phyloP scores from a whole-genome alignment of 148 eudicot species.

The Camellia lanceoleosa region DNA sequence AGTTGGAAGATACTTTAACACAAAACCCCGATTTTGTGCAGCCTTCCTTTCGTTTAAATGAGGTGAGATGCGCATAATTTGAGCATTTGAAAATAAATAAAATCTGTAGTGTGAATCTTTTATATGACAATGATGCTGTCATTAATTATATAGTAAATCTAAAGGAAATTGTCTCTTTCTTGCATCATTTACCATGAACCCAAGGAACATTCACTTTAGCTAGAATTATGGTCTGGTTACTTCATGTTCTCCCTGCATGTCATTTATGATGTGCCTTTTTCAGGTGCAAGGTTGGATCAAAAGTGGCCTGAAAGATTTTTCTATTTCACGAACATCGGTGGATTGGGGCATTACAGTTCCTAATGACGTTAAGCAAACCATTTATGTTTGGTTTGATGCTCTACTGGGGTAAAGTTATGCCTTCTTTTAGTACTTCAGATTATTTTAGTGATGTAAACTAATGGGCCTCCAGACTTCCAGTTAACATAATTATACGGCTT shows the following conservation, averaged over 20 bases:
- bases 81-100: not conserved
- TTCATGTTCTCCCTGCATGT: slow-evolving; percentile 7
- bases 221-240: not conserved
- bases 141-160: not conserved
- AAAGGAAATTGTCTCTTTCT: slow-evolving; percentile 1
- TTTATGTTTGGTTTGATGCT: slow-evolving; percentile 79
- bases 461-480: not conserved
- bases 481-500: not conserved
- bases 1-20: slow-evolving; percentile 60
- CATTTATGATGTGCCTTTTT: slow-evolving; percentile 6
- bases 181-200: not conserved
- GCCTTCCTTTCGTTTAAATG: slow-evolving; percentile 82
- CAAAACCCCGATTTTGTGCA: slow-evolving; percentile 81
- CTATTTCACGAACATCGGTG: slow-evolving; percentile 56
- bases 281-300: slow-evolving; percentile 64
- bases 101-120: not conserved
- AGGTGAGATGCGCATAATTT: slow-evolving; percentile 47
- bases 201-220: not conserved
- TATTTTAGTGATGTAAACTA: not conserved
- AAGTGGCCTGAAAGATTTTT: slow-evolving; percentile 57
- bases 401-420: slow-evolving; percentile 49
- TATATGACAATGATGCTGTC: not conserved
- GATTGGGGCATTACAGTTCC: slow-evolving; percentile 60
- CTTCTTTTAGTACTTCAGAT: slow-evolving; percentile 2
- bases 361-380: slow-evolving; percentile 50